Evolutionary conservation across 768 basidiomycete genomes (phyloP), one percentile per base, ranked within the genome.

Genomic region (Serendipita vermifera): DNA sequence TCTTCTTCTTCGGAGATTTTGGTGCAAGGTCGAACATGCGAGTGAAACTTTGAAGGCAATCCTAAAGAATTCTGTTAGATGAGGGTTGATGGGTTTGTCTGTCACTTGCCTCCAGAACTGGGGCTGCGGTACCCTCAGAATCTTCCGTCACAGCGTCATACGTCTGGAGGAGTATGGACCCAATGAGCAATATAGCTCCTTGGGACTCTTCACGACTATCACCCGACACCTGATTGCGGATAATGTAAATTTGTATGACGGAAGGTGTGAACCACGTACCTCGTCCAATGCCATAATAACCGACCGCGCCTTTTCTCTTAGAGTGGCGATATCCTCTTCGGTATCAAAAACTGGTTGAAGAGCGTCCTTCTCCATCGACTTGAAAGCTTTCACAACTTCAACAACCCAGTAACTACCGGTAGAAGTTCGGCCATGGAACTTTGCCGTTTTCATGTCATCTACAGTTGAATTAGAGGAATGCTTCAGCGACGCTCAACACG

Each of bases 111-210:
- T 55, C 7, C 6, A 38, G 29, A 17, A 31, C 54, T 14, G 27
- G 14, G 15, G 41, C 15, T 5, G 22, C 48, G n/a, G 54, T 14
- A 17, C 39, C 38, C n/a, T 51, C 46, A 26, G 65, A 61, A 29
- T 72, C 71, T 1, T 73, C 75, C n/a, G 75, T 77, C 15, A 78
- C 78, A 31, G 76, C 72, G 60, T 87, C 85, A 62, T 85, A 85
- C 39, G 78, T 80, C 60, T 82, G 81, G 17, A 98, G 70, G 1
- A 89, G 66, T 32, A 79, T 77, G 14, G 85, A 84, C 5, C 77
- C 71, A 40, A 94, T 66, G 17, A 94, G 72, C 17, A 94, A 70
- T 61, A 84, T 79, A 6, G 77, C 77, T 26, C 89, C 91, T 62
- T 73, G 77, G 3, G 82, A 79, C 0, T 77, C 66, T 46, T 87